phyloP scores from a whole-genome alignment of 768 basidiomycete genomes.

The Tylopilus vinaceipallidus region DNA sequence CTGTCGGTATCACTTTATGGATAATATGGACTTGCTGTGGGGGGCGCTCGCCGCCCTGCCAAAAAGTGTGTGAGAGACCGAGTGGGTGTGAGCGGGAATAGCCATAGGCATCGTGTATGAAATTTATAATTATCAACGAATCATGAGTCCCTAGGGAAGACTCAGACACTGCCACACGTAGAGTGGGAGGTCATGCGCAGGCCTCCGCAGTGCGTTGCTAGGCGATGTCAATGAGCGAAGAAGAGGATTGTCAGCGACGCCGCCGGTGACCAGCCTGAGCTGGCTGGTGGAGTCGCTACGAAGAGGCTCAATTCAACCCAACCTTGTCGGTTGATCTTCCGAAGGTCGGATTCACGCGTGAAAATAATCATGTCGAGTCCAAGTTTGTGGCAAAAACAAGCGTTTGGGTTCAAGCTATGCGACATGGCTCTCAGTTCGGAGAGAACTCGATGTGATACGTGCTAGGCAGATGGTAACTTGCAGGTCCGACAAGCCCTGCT shows the following conservation, averaged over 20 bases:
- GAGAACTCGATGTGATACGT: neutral
- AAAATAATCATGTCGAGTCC: too few relatives aligned
- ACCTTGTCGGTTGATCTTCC: too few relatives aligned
- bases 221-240: too few relatives aligned
- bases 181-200: neutral
- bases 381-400: neutral
- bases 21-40: neutral
- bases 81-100: neutral
- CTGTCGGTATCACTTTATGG: neutral
- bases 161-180: neutral
- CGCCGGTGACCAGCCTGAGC: too few relatives aligned
- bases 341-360: too few relatives aligned
- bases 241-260: too few relatives aligned
- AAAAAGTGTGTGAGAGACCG: neutral
- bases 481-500: constrained; percentile 2
- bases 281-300: too few relatives aligned
- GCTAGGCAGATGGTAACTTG: constrained; percentile 1
- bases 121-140: neutral
- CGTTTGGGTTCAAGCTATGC: neutral
- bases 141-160: too few relatives aligned
- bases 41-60: neutral
- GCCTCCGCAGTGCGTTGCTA: too few relatives aligned
- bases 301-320: too few relatives aligned
- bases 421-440: neutral
- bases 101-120: neutral